Evolutionary conservation across 208 protist genomes (phyloP).

Genomic region (Leishmania braziliensis): DNA sequence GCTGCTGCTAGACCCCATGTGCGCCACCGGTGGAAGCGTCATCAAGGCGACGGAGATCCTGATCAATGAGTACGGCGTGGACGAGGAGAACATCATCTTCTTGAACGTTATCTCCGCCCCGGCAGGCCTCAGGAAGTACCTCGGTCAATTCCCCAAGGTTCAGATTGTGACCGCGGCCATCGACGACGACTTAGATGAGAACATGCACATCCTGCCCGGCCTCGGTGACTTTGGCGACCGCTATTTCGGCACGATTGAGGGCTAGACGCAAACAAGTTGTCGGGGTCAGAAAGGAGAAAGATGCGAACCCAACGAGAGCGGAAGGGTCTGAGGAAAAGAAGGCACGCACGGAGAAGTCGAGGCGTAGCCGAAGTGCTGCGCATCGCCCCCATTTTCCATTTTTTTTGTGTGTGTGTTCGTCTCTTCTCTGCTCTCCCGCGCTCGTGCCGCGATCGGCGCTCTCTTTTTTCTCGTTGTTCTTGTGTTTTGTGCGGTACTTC

Average conservation of each 20-base stretch:
- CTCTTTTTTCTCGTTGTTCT: neutral
- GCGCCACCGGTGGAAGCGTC: slow-evolving; percentile 93
- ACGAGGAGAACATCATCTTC: slow-evolving; percentile 96
- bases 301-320: neutral
- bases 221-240: slow-evolving; percentile 97
- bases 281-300: neutral
- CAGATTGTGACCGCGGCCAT: slow-evolving; percentile 93
- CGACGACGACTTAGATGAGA: slow-evolving; percentile 91
- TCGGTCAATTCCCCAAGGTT: slow-evolving; percentile 75
- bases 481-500: too few species aligned
- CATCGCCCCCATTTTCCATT: neutral
- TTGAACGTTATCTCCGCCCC: slow-evolving; percentile 94
- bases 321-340: neutral
- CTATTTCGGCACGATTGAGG: slow-evolving; percentile 93
- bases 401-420: neutral
- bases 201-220: slow-evolving; percentile 96
- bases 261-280: slow-evolving; percentile 13
- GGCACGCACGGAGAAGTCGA: neutral
- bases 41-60: slow-evolving; percentile 84
- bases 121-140: slow-evolving; percentile 79
- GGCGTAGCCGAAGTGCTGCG: neutral
- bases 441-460: neutral
- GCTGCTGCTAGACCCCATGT: slow-evolving; percentile 97
- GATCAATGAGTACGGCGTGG: slow-evolving; percentile 77
- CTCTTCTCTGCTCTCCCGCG: neutral